Percentiles rank a stretch among this genome's conserved stretches.
Evolutionary conservation across 768 basidiomycete genomes (phyloP).

Genomic region (Clitopilus hobsonii): DNA sequence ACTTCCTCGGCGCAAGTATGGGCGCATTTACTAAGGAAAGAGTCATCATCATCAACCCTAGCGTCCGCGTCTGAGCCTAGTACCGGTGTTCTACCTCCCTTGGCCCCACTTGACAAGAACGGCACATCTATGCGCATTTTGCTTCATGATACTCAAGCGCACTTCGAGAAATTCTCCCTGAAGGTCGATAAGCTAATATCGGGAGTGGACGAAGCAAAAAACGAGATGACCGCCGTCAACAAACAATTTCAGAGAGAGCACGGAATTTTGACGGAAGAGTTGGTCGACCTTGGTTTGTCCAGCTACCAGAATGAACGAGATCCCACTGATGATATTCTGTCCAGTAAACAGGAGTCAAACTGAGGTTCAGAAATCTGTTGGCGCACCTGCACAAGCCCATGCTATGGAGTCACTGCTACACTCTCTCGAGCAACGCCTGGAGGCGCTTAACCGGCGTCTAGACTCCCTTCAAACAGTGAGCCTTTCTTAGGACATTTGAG

Average conservation of each 20-base stretch:
- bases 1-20: conserved; percentile 39
- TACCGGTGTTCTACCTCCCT: conserved; percentile 19
- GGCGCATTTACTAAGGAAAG: conserved; percentile 52
- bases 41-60: conserved; percentile 16
- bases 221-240: conserved; percentile 49
- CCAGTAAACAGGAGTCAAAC: conserved; percentile 62
- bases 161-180: conserved; percentile 62
- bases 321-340: conserved; percentile 4
- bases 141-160: conserved; percentile 68
- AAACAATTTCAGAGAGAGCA: conserved; percentile 56
- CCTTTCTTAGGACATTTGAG: too few relatives aligned
- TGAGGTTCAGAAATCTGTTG: conserved; percentile 54
- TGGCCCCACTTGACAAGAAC: conserved; percentile 56
- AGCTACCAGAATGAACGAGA: conserved; percentile 10
- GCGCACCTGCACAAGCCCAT: conserved; percentile 47
- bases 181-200: conserved; percentile 48
- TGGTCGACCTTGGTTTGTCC: conserved; percentile 50
- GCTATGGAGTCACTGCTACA: conserved; percentile 35
- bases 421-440: conserved; percentile 36
- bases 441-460: conserved; percentile 47
- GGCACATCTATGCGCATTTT: conserved; percentile 69
- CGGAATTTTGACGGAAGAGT: conserved; percentile 50
- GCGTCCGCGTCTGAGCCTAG: conserved; percentile 14
- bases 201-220: conserved; percentile 46
- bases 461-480: conserved; percentile 51